Evolutionary conservation across 495 filamentous ascomycete species (phyloP).

Genomic region (Tuber indicum): DNA sequence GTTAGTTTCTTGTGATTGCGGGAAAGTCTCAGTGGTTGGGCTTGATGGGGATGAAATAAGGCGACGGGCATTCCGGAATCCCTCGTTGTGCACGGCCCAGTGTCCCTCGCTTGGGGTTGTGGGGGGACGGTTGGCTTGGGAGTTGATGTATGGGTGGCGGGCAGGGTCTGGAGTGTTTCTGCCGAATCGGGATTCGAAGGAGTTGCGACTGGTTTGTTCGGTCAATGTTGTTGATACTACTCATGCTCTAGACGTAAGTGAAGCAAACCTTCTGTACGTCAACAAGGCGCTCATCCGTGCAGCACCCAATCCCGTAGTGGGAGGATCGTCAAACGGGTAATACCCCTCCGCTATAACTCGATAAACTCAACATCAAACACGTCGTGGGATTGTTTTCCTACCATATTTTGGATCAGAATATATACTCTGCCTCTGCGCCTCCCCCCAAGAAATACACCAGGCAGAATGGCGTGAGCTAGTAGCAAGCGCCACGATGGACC

Average conservation of each 20-base stretch:
- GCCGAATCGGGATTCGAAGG: constrained; percentile 91
- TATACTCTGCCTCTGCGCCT: constrained; percentile 95
- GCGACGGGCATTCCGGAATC: constrained; percentile 55
- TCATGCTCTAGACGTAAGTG: background rate
- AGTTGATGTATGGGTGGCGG: constrained; percentile 69
- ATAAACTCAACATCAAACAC: background rate
- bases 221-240: constrained; percentile 13
- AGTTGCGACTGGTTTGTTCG: constrained; percentile 65
- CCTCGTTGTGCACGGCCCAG: constrained; percentile 93
- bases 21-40: constrained; percentile 9
- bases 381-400: background rate
- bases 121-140: constrained; percentile 49
- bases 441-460: constrained; percentile 99
- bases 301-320: constrained; percentile 76
- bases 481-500: constrained; percentile 84
- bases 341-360: constrained; percentile 70
- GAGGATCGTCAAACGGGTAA: constrained; percentile 77
- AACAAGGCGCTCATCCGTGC: constrained; percentile 94
- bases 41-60: constrained; percentile 38
- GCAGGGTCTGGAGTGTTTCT: constrained; percentile 83
- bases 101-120: constrained; percentile 70
- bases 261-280: constrained; percentile 61
- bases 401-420: constrained; percentile 96
- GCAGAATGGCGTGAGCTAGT: constrained; percentile 92
- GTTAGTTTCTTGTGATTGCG: constrained; percentile 3